Evolutionary conservation across 257 asterid genomes (phyloP).

Genomic region (Forsythia viridissima): DNA sequence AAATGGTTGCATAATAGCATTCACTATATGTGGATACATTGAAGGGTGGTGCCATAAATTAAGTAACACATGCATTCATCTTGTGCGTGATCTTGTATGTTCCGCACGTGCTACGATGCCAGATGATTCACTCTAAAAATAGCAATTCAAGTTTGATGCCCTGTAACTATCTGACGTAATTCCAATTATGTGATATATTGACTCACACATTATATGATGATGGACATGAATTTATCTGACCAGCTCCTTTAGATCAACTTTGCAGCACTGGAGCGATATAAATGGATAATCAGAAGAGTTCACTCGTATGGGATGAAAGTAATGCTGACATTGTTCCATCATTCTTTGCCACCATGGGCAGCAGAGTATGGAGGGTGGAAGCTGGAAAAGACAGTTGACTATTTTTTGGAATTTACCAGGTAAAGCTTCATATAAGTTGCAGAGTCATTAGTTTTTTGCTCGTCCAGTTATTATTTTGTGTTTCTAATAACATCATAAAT

Average conservation of each 20-base stretch:
- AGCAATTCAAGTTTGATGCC: neutral
- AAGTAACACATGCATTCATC: neutral
- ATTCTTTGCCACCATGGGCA: conserved; percentile 99
- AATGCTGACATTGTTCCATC: conserved; percentile 93
- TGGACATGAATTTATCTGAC: neutral
- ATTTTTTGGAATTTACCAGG: conserved; percentile 93
- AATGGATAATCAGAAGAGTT: conserved; percentile 83
- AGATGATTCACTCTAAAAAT: neutral
- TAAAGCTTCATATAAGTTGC: conserved; percentile 23
- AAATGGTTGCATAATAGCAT: neutral
- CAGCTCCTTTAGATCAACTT: conserved; percentile 60
- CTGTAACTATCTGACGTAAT: neutral
- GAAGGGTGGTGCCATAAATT: neutral
- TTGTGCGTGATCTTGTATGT: neutral
- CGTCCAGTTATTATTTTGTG: neutral
- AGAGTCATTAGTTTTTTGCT: neutral
- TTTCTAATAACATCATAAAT: neutral
- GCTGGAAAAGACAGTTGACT: conserved; percentile 80
- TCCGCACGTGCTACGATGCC: neutral
- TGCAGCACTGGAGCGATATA: conserved; percentile 93
- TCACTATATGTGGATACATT: neutral
- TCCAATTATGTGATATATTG: neutral
- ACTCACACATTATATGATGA: neutral
- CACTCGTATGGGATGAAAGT: conserved; percentile 93
- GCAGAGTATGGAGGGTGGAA: conserved; percentile 99